phyloP scores from a whole-genome alignment of 192 early-diverging fungal genomes.

The Backusella morwellensis region DNA sequence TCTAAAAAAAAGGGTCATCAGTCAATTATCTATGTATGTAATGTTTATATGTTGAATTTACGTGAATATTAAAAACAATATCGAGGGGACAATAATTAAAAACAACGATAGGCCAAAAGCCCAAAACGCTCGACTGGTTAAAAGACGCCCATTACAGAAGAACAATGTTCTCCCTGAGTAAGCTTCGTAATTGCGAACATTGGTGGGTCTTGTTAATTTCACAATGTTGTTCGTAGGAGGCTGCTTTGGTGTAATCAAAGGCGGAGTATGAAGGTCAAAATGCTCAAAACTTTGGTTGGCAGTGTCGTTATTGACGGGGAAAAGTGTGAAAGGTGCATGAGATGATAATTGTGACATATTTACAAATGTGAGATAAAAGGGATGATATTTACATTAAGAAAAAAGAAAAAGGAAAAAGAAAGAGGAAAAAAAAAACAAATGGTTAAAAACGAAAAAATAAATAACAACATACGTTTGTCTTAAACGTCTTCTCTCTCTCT shows the following conservation, averaged over 20 bases:
- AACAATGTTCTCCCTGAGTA: conserved; percentile 59
- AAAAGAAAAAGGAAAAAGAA: background rate
- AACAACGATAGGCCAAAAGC: conserved; percentile 62
- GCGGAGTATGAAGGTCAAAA: background rate
- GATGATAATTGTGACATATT: background rate
- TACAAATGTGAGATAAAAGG: background rate
- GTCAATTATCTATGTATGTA: background rate
- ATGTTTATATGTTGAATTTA: conserved; percentile 8
- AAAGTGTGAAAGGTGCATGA: background rate
- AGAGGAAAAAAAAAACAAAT: background rate
- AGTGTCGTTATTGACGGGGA: background rate
- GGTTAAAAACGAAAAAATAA: background rate
- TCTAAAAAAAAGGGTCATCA: conserved; percentile 32
- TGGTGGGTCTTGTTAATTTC: background rate
- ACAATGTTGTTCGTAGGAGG: background rate
- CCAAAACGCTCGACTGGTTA: conserved; percentile 62
- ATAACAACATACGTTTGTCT: background rate
- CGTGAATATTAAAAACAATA: conserved; percentile 59
- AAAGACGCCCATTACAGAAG: conserved; percentile 59
- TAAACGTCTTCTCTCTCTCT: background rate
- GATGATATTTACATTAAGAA: background rate
- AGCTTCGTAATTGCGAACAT: conserved; percentile 41
- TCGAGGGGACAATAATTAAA: conserved; percentile 55
- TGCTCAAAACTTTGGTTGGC: conserved; percentile 6
- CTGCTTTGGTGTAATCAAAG: background rate